Evolutionary conservation across 225 moss, liverwort and hornwort species (phyloP).

Genomic region (Climacium dendroides): DNA sequence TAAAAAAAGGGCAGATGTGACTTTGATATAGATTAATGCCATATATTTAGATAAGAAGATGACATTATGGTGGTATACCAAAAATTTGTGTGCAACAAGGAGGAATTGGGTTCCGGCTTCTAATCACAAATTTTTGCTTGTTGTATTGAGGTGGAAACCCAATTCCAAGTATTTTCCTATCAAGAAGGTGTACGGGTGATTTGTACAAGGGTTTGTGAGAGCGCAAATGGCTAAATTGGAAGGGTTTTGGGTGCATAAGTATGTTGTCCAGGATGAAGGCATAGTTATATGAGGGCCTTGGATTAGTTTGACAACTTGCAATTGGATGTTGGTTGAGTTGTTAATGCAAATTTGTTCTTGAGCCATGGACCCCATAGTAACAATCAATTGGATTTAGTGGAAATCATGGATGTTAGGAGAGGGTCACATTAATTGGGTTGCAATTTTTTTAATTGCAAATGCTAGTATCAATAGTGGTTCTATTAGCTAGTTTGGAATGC

Average conservation of each 20-base stretch:
- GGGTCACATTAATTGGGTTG: not conserved
- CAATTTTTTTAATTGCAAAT: not conserved
- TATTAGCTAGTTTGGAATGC: not conserved
- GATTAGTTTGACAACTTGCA: fast-evolving
- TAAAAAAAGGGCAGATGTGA: fast-evolving
- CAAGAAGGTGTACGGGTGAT: fast-evolving
- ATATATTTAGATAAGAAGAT: fast-evolving
- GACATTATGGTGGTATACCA: fast-evolving
- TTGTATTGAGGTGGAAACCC: fast-evolving
- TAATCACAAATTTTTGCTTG: fast-evolving
- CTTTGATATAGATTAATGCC: fast-evolving
- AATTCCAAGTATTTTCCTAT: fast-evolving
- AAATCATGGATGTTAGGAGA: fast-evolving
- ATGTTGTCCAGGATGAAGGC: fast-evolving
- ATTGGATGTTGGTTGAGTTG: fast-evolving
- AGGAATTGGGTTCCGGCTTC: fast-evolving
- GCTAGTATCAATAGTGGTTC: fast-evolving
- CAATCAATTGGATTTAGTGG: fast-evolving
- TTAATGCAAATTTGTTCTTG: fast-evolving
- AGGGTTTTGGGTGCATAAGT: not conserved
- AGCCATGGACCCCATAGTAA: fast-evolving
- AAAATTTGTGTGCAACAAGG: fast-evolving
- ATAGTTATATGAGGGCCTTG: fast-evolving
- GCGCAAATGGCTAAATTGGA: fast-evolving
- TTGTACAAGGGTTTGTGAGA: fast-evolving